Conservation (phyloP, 495 filamentous ascomycete genomes). For the Neurospora sp. region DNA sequence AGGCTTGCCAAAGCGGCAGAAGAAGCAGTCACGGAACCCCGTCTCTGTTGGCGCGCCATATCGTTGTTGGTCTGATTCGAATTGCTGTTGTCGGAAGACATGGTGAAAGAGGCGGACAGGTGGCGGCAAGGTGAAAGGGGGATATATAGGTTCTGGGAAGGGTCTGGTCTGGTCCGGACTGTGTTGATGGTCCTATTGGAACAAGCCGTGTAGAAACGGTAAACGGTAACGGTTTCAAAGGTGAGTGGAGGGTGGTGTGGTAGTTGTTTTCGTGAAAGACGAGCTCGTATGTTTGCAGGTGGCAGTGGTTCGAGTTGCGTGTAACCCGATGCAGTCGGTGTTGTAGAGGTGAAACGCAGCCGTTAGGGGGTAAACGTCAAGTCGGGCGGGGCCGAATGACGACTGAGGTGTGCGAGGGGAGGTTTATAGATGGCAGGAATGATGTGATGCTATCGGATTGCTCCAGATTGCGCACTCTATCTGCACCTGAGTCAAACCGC, state of each 20-base stretch:
- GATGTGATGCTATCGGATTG: not conserved
- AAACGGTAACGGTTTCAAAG: not conserved
- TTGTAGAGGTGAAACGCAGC: slow-evolving; percentile 17
- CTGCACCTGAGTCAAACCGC: not conserved
- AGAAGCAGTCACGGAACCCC: slow-evolving; percentile 39
- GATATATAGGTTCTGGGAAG: slow-evolving; percentile 7
- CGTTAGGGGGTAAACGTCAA: slow-evolving; percentile 4
- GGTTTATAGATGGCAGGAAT: not conserved
- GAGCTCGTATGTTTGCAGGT: slow-evolving; percentile 20
- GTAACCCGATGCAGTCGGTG: slow-evolving; percentile 3
- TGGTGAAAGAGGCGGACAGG: slow-evolving; percentile 13
- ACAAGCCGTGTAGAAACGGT: not conserved
- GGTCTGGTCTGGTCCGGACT: not conserved
- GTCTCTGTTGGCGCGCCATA: slow-evolving; percentile 34
- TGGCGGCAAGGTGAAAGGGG: not conserved
- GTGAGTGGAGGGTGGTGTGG: not conserved
- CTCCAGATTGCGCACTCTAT: not conserved
- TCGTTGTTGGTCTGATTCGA: slow-evolving; percentile 23
- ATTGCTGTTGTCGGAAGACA: slow-evolving; percentile 30
- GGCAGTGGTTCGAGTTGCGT: slow-evolving; percentile 18
- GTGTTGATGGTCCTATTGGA: not conserved
- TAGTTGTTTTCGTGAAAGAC: not conserved
- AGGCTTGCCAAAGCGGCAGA: slow-evolving; percentile 44
- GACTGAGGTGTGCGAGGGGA: slow-evolving; percentile 6
- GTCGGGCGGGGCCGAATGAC: slow-evolving; percentile 17